Conservation (phyloP, 768 basidiomycete species). For the Kwoniella europaea region DNA sequence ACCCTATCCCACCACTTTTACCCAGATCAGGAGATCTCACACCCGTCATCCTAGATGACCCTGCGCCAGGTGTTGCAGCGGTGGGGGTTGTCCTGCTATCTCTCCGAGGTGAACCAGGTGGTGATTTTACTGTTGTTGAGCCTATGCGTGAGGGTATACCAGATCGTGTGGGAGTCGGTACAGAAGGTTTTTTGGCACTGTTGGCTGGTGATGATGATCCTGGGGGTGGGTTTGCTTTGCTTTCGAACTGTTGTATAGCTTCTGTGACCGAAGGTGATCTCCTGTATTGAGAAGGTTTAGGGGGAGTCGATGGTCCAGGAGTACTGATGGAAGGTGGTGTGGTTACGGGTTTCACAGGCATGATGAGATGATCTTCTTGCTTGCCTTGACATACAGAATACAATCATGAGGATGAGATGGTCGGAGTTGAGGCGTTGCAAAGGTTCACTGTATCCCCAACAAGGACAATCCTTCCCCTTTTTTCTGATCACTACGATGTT, state of each 20-base stretch:
- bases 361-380: neutral
- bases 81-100: neutral
- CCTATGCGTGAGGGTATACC: slow-evolving; percentile 13
- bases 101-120: slow-evolving; percentile 4
- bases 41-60: slow-evolving; percentile 9
- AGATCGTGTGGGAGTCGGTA: slow-evolving; percentile 7
- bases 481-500: neutral
- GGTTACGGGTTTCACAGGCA: neutral
- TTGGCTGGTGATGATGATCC: neutral
- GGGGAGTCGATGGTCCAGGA: slow-evolving; percentile 9
- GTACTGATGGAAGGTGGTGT: neutral
- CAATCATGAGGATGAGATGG: neutral
- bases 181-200: neutral
- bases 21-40: neutral
- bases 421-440: neutral
- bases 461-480: too few relatives aligned
- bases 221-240: neutral
- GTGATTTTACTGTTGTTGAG: slow-evolving; percentile 5
- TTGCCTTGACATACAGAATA: neutral
- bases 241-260: slow-evolving; percentile 22
- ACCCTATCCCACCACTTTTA: slow-evolving; percentile 6
- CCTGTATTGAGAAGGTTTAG: neutral
- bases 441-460: too few relatives aligned
- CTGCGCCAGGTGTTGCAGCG: neutral
- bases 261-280: slow-evolving; percentile 25